Evolutionary conservation across 78 protist genomes (phyloP), one percentile per base, ranked within the genome.

Genomic region (Guillardia theta): DNA sequence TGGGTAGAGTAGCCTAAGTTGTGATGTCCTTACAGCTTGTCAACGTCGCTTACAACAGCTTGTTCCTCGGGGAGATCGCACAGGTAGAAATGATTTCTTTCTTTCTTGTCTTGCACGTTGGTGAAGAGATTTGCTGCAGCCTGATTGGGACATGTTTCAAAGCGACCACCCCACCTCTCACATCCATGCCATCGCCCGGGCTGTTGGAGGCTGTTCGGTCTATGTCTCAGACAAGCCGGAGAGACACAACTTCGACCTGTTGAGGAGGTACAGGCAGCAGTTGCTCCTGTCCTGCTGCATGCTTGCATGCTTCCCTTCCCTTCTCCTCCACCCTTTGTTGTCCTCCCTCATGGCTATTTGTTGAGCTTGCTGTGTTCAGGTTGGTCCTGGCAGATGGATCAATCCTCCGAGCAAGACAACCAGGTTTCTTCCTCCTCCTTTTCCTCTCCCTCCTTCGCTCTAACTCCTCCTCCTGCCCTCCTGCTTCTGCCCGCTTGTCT

Each of bases 131-230:
- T 9, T 30, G 2, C 70, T 77, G 37, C 37, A 4, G 21, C 30
- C 21, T 1, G 94, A 92, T 45, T 92, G 94, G 94, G 94, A 92
- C 94, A 92, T 92, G 94, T 92, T 92, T 62, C 70, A 48, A 22
- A 70, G 87, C 87, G 12, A 70, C 27, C 88, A 46, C 64, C 0
- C 88, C 21, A 62, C n/a, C n/a, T 83, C 94, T 27, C 27, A 6
- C 36, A 4, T 92, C 30, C 94, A 92, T 64, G 70, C 27, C 70
- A 58, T 24, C 70, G 39, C 70, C 70, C 27, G n/a, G n/a, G n/a
- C n/a, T n/a, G n/a, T n/a, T n/a, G n/a, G n/a, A n/a, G n/a, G n/a
- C n/a, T n/a, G n/a, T n/a, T n/a, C n/a, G n/a, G n/a, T n/a, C n/a
- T n/a, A n/a, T n/a, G n/a, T n/a, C n/a, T n/a, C n/a, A n/a, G n/a